Percentiles rank a stretch among this genome's conserved stretches.
Conservation (phyloP, 1,284 basidiomycete genomes). For the Mycosarcoma maydis region DNA sequence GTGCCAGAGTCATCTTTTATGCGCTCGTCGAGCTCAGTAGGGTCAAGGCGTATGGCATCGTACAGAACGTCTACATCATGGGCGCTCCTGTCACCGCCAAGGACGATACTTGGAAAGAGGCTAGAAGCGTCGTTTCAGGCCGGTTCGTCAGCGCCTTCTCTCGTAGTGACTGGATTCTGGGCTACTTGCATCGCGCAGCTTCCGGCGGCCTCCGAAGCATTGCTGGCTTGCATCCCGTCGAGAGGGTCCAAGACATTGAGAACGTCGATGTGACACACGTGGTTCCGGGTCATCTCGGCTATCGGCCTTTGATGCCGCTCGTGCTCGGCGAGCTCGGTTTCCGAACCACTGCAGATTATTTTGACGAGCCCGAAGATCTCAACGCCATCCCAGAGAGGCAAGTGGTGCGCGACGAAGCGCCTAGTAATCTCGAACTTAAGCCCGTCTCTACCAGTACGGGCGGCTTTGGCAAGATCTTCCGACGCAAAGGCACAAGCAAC, state of each 20-base stretch:
- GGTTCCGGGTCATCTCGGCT: conserved; percentile 64
- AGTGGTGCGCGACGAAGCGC: conserved; percentile 37
- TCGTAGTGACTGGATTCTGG: conserved; percentile 65
- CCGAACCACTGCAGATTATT: conserved; percentile 65
- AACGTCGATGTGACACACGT: conserved; percentile 65
- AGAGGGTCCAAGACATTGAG: conserved; percentile 62
- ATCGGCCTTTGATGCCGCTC: conserved; percentile 64
- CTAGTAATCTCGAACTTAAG: conserved; percentile 39
- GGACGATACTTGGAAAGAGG: conserved; percentile 62
- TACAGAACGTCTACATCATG: conserved; percentile 66
- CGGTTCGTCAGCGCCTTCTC: conserved; percentile 66
- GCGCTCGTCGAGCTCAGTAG: conserved; percentile 60
- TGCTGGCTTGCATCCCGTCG: conserved; percentile 64
- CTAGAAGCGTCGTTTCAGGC: conserved; percentile 59
- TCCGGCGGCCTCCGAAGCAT: conserved; percentile 64
- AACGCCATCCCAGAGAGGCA: conserved; percentile 62
- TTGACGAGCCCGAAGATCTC: conserved; percentile 66
- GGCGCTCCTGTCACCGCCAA: conserved; percentile 63
- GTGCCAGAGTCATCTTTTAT: conserved; percentile 65
- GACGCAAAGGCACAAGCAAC: conserved; percentile 32
- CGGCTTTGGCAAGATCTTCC: conserved; percentile 57
- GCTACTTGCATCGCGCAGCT: conserved; percentile 64
- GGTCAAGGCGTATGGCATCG: conserved; percentile 63
- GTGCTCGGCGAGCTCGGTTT: conserved; percentile 65
- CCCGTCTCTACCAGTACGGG: conserved; percentile 50